These are phyloP conservation scores for Fistulinella cinereoalba DNA, from an alignment of 1,284 basidiomycete species.

Conservation along the genomic window DNA sequence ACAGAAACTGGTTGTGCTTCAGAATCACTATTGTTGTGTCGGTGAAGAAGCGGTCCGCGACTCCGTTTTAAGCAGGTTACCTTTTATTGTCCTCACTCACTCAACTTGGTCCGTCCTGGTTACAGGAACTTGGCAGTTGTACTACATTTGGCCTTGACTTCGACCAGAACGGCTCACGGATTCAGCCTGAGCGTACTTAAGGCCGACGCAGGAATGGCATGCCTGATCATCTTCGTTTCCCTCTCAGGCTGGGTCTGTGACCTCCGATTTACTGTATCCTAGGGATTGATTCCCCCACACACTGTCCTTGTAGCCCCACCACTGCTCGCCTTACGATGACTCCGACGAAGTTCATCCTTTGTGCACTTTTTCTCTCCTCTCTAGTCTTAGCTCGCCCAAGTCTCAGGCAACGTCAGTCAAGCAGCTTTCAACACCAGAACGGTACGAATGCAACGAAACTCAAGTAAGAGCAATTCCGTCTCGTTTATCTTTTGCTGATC, in stretches of 20 bases:
- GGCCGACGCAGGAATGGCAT: background rate
- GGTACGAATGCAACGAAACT: constrained; percentile 51
- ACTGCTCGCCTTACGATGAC: too few relatives aligned
- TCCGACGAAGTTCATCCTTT: too few relatives aligned
- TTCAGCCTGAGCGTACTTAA: too few relatives aligned
- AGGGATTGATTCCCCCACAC: constrained; percentile 26
- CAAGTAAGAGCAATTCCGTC: constrained; percentile 40
- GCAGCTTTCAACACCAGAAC: constrained; percentile 44
- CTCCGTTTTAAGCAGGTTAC: too few relatives aligned
- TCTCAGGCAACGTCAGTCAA: constrained; percentile 36
- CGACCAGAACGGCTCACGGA: too few relatives aligned
- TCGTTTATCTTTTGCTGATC: constrained; percentile 4
- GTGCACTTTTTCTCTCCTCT: too few relatives aligned
- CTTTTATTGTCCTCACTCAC: too few relatives aligned
- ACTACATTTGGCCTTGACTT: constrained; percentile 5
- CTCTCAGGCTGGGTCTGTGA: too few relatives aligned
- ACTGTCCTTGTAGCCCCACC: constrained; percentile 1
- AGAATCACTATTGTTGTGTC: constrained; percentile 2
- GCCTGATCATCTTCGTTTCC: background rate
- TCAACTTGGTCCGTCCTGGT: background rate
- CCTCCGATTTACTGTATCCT: background rate
- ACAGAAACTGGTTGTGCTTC: background rate
- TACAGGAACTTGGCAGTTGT: constrained; percentile 3
- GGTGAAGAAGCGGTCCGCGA: background rate
- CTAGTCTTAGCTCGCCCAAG: constrained; percentile 40